A percentile compares a stretch with the other conserved stretches of the same genome.
These are phyloP conservation scores for Apiospora sp. DNA, from an alignment of 2,329 filamentous ascomycete genomes.

Conservation along the genomic window DNA sequence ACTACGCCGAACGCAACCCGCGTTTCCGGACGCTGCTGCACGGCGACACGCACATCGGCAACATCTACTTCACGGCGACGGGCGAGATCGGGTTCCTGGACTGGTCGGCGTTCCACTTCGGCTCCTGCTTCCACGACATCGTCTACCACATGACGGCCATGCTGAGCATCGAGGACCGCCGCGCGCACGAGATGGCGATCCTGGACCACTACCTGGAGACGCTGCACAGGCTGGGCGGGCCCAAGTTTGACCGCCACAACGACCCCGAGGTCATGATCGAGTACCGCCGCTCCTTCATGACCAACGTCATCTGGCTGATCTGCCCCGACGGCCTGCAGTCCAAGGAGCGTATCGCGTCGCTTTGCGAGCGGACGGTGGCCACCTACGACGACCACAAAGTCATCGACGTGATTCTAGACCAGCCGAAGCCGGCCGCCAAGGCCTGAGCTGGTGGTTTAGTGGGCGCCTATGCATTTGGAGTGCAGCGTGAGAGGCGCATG, in stretches of 20 bases:
- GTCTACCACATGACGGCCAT: conserved; percentile 50
- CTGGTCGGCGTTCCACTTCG: conserved; percentile 51
- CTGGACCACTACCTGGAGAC: conserved; percentile 46
- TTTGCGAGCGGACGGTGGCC: conserved; percentile 46
- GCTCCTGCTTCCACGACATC: conserved; percentile 52
- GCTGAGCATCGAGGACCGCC: conserved; percentile 48
- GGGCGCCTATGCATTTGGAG: neutral
- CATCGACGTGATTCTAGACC: conserved; percentile 38
- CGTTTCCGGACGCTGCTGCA: conserved; percentile 51
- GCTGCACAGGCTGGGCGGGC: conserved; percentile 44
- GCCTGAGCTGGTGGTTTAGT: neutral
- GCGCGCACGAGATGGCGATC: conserved; percentile 49
- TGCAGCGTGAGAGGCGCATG: neutral
- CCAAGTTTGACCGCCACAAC: conserved; percentile 35
- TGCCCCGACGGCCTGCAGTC: conserved; percentile 43
- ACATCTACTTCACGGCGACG: conserved; percentile 49
- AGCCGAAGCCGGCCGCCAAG: conserved; percentile 26
- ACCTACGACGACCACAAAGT: conserved; percentile 48
- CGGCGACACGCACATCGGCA: conserved; percentile 53
- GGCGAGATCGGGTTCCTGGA: conserved; percentile 49
- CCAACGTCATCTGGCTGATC: conserved; percentile 43
- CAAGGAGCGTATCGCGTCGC: conserved; percentile 43
- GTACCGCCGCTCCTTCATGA: conserved; percentile 44
- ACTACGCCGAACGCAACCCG: conserved; percentile 47
- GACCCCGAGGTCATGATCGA: conserved; percentile 43